These are phyloP conservation scores for Vaccinium darrowii DNA, from an alignment of 148 eudicot species.

Conservation along the genomic window DNA sequence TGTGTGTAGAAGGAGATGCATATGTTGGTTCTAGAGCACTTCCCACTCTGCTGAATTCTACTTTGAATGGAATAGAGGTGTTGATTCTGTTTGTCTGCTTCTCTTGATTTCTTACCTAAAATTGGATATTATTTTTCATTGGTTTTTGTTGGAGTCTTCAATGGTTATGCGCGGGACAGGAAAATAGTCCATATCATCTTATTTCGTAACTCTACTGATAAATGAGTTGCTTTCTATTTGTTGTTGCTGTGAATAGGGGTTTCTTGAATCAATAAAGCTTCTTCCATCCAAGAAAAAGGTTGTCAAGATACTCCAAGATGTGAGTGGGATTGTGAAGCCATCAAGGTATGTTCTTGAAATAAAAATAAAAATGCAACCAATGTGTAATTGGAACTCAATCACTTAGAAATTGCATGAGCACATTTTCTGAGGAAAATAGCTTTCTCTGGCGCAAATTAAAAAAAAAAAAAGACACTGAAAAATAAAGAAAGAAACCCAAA, in stretches of 20 bases:
- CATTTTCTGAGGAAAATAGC: not conserved
- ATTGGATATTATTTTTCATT: not conserved
- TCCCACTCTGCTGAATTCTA: slow-evolving; percentile 41
- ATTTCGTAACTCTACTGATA: not conserved
- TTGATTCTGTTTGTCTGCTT: not conserved
- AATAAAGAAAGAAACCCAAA: not conserved
- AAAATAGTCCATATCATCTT: not conserved
- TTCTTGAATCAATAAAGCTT: slow-evolving; percentile 36
- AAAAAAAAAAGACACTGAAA: not conserved
- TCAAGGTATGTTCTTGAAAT: slow-evolving; percentile 29
- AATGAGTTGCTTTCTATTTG: not conserved
- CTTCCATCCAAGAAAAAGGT: slow-evolving; percentile 34
- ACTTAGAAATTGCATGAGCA: too few relatives aligned
- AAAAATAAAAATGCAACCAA: not conserved
- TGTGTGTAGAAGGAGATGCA: slow-evolving; percentile 46
- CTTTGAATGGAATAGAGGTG: slow-evolving; percentile 41
- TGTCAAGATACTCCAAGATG: slow-evolving; percentile 37
- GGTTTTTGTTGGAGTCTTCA: not conserved
- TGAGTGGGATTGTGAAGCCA: slow-evolving; percentile 38
- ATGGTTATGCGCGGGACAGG: not conserved
- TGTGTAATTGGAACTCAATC: not conserved
- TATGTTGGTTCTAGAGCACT: slow-evolving; percentile 44
- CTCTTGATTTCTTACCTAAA: not conserved
- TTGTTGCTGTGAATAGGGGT: slow-evolving; percentile 29
- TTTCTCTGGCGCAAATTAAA: not conserved